phyloP scores from a whole-genome alignment of 2,329 filamentous ascomycete species.

The Aspergillus sp. region DNA sequence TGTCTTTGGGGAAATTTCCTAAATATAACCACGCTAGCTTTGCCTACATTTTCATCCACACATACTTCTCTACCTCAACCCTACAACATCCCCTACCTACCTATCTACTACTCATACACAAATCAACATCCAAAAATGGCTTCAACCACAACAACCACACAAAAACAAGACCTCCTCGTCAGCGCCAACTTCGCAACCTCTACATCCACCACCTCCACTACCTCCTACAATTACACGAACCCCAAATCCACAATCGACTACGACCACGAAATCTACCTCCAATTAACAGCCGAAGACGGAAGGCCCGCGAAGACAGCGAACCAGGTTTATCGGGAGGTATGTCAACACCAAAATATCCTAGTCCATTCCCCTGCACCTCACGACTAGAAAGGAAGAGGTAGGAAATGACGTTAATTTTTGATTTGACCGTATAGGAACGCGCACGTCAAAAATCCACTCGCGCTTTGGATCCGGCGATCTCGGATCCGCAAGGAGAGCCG shows the following conservation, averaged over 20 bases:
- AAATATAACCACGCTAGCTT: too few species aligned
- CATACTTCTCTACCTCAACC: too few species aligned
- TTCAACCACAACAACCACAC: neutral
- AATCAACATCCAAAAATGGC: neutral
- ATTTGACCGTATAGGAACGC: conserved; percentile 21
- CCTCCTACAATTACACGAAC: neutral
- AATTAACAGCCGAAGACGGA: conserved; percentile 24
- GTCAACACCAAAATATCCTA: too few species aligned
- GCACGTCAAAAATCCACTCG: conserved; percentile 18
- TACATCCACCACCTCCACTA: conserved; percentile 5
- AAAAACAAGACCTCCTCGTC: conserved; percentile 55
- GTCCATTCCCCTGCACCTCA: too few species aligned
- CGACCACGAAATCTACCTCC: conserved; percentile 33
- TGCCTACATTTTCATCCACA: too few species aligned
- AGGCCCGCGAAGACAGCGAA: conserved; percentile 28
- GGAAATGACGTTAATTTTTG: too few species aligned
- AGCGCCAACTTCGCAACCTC: conserved; percentile 28
- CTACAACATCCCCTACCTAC: neutral
- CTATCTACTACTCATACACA: neutral
- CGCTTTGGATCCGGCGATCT: conserved; percentile 29
- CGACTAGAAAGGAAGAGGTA: too few species aligned
- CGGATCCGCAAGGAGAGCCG: conserved; percentile 24
- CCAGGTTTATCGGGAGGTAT: conserved; percentile 30
- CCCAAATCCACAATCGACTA: conserved; percentile 25
- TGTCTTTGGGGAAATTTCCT: too few species aligned